Evolutionary conservation across 164 flowering plant species (phyloP).

Genomic region (Aristolochia contorta): DNA sequence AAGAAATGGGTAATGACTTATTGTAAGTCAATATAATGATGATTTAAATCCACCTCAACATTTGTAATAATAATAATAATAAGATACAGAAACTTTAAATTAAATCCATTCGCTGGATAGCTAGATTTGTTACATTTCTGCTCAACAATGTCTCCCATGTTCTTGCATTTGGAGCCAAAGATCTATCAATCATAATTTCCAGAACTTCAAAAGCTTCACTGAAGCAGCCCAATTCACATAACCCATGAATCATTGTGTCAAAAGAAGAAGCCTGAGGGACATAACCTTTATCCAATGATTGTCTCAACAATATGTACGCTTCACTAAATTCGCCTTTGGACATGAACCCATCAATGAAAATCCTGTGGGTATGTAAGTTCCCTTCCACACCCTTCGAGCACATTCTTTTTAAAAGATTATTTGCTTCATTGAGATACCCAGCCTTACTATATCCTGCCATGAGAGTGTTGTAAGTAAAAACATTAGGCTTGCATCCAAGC

Average conservation of each 20-base stretch:
- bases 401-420: slow-evolving; percentile 37
- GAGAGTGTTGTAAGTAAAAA: slow-evolving; percentile 37
- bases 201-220: slow-evolving; percentile 32
- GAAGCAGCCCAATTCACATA: slow-evolving; percentile 27
- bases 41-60: no score
- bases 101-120: no score
- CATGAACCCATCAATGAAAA: slow-evolving; percentile 39
- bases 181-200: slow-evolving; percentile 19
- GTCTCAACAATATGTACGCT: slow-evolving; percentile 36
- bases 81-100: no score
- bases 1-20: no score
- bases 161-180: slow-evolving; percentile 30
- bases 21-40: no score
- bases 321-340: slow-evolving; percentile 30
- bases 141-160: slow-evolving; percentile 35
- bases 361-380: slow-evolving; percentile 33
- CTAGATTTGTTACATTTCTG: neutral
- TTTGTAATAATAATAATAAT: no score
- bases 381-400: slow-evolving; percentile 26
- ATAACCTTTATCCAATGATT: slow-evolving; percentile 29
- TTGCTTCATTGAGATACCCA: slow-evolving; percentile 34
- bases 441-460: slow-evolving; percentile 26
- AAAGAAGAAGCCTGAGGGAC: slow-evolving; percentile 20
- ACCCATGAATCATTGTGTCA: slow-evolving; percentile 32
- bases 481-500: slow-evolving; percentile 56